Base-by-base conservation (phyloP, 495 filamentous ascomycete genomes). In the Pseudotulostoma volvatum region DNA sequence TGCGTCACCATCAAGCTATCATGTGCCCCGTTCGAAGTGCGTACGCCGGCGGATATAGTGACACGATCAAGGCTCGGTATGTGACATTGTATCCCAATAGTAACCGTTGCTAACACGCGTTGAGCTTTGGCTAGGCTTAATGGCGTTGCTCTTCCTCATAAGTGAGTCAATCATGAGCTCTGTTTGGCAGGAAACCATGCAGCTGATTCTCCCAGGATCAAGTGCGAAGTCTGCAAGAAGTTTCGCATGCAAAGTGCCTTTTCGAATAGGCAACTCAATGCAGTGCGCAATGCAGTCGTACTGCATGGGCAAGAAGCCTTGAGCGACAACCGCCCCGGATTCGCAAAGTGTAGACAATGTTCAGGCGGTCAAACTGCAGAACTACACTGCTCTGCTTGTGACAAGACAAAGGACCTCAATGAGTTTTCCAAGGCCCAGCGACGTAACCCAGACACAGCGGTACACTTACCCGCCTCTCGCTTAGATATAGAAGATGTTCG, bases 341-440 rank as follows among this genome's bases (percentile, higher is more conserved):
- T 36, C 17, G 51, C 46, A 1, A 48, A 30, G 18, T 54, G 55
- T 23, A 41, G 47, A 1, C 16, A 23, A 9, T 66, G 62, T 36
- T 47, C 48, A 9, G 44, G 47, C 3, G 41, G 36, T 8, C 53
- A 49, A 33, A 39, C 40, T 4, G 41, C 43, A 11, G 64, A 69
- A 38, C 42, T 64, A 50, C 60, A 23, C 44, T 68, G 61, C 42
- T 44, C 15, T 38, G 48, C 49, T 21, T 84, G 79, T 43, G 48
- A 51, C 11, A 34, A 55, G 20, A 47, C 46, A 18, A 73, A 73
- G 45, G 44, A 47, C 0, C 36, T 71, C 1, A 58, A 70, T 0
- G 51, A 57, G 0, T 84, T 81, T 49, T 68, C 69, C 32, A 77
- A 74, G 44, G 54, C 42, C 17, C 71, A 79, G 42, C 63, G 75